Evolutionary conservation across 139 green algal species (phyloP), one percentile per base, ranked within the genome.

Genomic region (Chlorella ohadii): DNA sequence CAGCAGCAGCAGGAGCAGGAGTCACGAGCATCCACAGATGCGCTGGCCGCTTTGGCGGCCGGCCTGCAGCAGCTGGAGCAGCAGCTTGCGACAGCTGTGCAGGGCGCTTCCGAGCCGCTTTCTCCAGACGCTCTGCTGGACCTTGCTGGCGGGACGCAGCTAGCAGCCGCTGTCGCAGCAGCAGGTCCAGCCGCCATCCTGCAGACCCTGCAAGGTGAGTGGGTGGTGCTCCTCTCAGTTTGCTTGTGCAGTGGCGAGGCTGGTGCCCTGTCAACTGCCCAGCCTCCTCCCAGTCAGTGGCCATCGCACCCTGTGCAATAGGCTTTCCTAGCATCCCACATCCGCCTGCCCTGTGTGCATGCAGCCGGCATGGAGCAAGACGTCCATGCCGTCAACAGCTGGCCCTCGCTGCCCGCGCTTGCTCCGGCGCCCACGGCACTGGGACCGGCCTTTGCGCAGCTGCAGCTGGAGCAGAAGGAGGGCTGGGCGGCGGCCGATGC

Each of bases 391-490:
- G 76, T 82, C 25, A 68, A 70, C 33, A 27, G 22, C 55, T 81
- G 56, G 74, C 59, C 51, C 51, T 59, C 51, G 51, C 51, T 59
- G 51, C 11, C 51, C 51, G 51, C 15, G 15, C 51, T 22, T 19
- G 51, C 9, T 13, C 51, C 11, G 15, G 12, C 51, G 15, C 11
- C 51, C 51, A 23, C 51, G 51, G 51, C 51, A 59, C 57, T 82
- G 34, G 16, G 57, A 16, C 23, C 38, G 5, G 76, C 76, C 23
- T 57, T 82, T 13, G 38, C 19, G 2, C 41, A 57, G 76, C 27
- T 82, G 76, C 76, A 72, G 36, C 76, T n/a, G 36, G 59, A 82
- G 76, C 76, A 82, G 59, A 67, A 31, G 36, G 36, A 56, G 36
- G 23, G 57, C 23, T 82, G 76, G 76, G 36, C 71, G 38, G 76